Evolutionary conservation across 176 grass and related monocot genomes (phyloP), one percentile per base, ranked within the genome.

Genomic region (Hordeum marinum): DNA sequence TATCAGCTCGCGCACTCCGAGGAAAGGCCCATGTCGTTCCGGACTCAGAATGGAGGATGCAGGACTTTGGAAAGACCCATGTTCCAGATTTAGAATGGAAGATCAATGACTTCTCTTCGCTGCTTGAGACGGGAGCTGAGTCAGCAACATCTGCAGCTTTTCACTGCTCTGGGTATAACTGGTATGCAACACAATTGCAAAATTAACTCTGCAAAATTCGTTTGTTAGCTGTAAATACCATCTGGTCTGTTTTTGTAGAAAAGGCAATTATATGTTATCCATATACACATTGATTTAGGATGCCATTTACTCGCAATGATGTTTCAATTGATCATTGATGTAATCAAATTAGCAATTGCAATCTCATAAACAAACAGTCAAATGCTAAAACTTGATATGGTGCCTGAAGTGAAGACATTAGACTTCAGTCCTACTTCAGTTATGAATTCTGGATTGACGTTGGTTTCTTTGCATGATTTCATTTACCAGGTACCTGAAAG

Each of bases 71-170:
- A 57, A 76, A 82, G 61, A 20, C 61, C 9, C 17, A 76, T 68
- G 24, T 57, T 68, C 85, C 85, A 42, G 17, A 36, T 87, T 87
- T 81, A 3, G 17, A 75, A 42, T 87, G 85, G 78, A 87, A 23
- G 70, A 42, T 87, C 43, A 65, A 76, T 75, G 85, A 62, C 34
- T 87, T 87, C 79, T 87, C 79, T 8, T 11, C 85, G 39, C 70
- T 87, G 81, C 20, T 87, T 76, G 18, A 82, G 70, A 81, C 34
- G 5, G 61, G 5, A 10, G 23, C 43, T 59, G 20, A 20, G 75
- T 1, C 18, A 36, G 71, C 61, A 0, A 11, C 0, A 4, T 76
- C 85, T 12, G 23, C 8, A 41, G 0, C 5, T 39, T 87, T 87
- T 75, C 17, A 59, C 36, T 68, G 25, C 45, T 75, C 55, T 34